Evolutionary conservation across 2,329 filamentous ascomycete genomes (phyloP), one percentile per base, ranked within the genome.

Genomic region (Colletotrichum nymphaeae): DNA sequence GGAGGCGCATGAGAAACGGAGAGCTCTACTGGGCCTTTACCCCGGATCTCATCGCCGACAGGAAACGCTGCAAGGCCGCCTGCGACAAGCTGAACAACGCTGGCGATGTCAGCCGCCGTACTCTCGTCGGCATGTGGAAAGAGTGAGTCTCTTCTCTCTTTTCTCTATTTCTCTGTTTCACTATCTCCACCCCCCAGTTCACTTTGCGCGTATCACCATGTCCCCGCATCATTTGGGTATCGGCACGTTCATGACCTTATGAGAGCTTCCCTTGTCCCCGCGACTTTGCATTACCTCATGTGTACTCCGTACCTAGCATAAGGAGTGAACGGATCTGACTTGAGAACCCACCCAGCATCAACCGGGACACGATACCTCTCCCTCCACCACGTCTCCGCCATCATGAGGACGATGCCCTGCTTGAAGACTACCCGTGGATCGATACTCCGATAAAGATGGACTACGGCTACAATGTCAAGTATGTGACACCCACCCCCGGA

Each of bases 11-110:
- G 92, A 82, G 84, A 60, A 85, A 86, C 16, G 93, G 93, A 62
- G 91, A 96, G 80, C 87, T 96, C 12, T 95, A 95, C 81, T 88
- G 91, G 77, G 90, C 93, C 55, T 95, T 95, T 78, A 89, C 90
- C 1, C 92, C 93, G 0, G 89, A 93, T 42, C 84, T 97, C 4
- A 82, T 89, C 2, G 90, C 88, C 1, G 91, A 88, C 52, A 89
- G 94, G 22, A 83, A 84, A n/a, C 87, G 91, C 16, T 94, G 92
- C 80, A 86, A 86, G 55, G 81, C 84, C 37, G 93, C 93, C 0
- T 91, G 88, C 77, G 81, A 86, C 26, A 86, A 85, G 28, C 95
- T 91, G 84, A 95, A 95, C 81, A 86, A 85, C 60, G 87, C 89
- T 0, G 88, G 88, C 0, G 87, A 92, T 6, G 86, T 89, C 5